Evolutionary conservation across 495 filamentous ascomycete genomes (phyloP), one percentile per base, ranked within the genome.

Genomic region (Delitschia confertaspora): DNA sequence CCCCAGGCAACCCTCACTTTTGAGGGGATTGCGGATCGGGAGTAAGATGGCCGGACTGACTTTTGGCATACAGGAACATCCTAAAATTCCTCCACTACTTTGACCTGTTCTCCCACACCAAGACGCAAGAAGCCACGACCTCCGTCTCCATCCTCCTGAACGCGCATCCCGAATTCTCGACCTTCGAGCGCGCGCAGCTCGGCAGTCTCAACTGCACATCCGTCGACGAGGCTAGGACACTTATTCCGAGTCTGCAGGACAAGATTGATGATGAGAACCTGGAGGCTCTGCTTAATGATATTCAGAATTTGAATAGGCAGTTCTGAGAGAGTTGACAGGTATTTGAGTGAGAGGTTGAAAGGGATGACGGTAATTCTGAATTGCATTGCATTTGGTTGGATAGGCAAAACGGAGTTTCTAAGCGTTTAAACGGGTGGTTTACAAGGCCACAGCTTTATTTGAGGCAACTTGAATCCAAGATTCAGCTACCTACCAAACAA

Each of bases 221-320:
- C 17, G 80, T 83, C 30, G 93, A 98, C 53, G 91, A 98, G 69
- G 93, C 91, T 52, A 94, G 95, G 70, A 93, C 85, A 6, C 71
- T 98, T 33, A 93, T 98, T 42, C 91, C 91, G 0, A 93, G 85
- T 52, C 69, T 98, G 17, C 72, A 78, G 49, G 74, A 84, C 58
- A 98, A 96, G 66, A 89, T 94, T 52, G 66, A 69, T 13, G 93
- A 98, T 62, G 79, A 79, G 8, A 85, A 93, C 51, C 58, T 98
- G 51, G 80, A 93, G 59, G 81, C 88, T 45, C 61, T 95, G 47
- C 66, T 96, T 42, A 79, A 95, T 57, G 85, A 98, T 70, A 81
- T 98, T 67, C 79, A 75, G 39, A 89, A 88, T 69, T 63, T 56
- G 8, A 36, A 47, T 65, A 21, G 7, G 26, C 9, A 19, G 26